A percentile compares a stretch with the other conserved stretches of the same genome.
These are phyloP conservation scores for Letharia columbiana DNA, from an alignment of 495 filamentous ascomycete species.

Conservation along the genomic window DNA sequence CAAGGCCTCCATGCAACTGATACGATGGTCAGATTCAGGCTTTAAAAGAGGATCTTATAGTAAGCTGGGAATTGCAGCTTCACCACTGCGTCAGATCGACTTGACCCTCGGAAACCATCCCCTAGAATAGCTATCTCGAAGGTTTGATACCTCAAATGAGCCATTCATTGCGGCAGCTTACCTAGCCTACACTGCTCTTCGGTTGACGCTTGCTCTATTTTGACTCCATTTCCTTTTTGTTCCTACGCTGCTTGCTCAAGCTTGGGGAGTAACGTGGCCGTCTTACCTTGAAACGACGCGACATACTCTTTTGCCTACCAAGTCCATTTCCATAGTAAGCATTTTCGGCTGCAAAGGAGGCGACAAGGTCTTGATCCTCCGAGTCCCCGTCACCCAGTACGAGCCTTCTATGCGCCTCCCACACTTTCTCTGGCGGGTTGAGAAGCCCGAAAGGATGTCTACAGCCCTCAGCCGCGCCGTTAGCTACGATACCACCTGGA, in stretches of 20 bases:
- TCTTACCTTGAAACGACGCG: neutral
- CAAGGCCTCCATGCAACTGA: neutral
- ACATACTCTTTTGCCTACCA: neutral
- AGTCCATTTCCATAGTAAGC: neutral
- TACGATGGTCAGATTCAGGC: neutral
- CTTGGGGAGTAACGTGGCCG: neutral
- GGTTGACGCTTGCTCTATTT: neutral
- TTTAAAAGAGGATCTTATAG: neutral
- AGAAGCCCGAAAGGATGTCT: slow-evolving; percentile 12
- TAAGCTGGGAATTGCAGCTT: neutral
- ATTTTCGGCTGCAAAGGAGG: neutral
- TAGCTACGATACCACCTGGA: neutral
- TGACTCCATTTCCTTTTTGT: neutral
- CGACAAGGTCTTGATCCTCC: slow-evolving; percentile 7
- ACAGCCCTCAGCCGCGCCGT: neutral
- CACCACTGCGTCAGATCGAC: neutral
- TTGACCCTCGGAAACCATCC: neutral
- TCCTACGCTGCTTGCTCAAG: neutral
- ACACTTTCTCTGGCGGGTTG: slow-evolving; percentile 10
- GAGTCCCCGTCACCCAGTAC: neutral
- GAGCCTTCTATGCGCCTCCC: slow-evolving; percentile 8
- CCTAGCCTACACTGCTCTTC: neutral
- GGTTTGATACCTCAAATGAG: neutral
- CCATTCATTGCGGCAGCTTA: neutral
- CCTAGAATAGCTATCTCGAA: neutral